Evolutionary conservation across 352 stramenopile species (phyloP).

Genomic region (Pythium aristosporum): DNA sequence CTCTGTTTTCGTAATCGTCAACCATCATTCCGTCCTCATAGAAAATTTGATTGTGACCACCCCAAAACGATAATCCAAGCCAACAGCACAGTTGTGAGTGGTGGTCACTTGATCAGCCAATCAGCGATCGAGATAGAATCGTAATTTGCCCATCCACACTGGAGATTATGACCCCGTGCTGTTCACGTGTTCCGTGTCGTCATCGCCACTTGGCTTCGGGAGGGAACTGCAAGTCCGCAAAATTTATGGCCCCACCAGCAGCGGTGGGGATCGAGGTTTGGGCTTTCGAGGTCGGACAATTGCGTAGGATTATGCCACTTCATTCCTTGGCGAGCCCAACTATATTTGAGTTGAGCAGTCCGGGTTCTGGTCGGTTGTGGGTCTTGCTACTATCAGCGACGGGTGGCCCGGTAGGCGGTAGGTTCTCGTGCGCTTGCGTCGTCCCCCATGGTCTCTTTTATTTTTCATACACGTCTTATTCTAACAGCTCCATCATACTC

Average conservation of each 20-base stretch:
- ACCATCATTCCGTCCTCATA: conserved; percentile 9
- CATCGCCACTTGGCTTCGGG: conserved; percentile 1
- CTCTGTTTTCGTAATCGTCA: conserved; percentile 1
- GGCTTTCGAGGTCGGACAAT: background rate
- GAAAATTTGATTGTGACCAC: conserved; percentile 9
- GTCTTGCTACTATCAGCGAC: background rate
- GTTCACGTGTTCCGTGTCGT: conserved; percentile 21
- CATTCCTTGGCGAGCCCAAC: background rate
- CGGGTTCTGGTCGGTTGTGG: conserved; percentile 14
- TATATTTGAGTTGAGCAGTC: background rate
- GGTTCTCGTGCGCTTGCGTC: conserved; percentile 4
- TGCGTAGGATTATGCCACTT: background rate
- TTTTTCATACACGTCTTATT: too few relatives aligned
- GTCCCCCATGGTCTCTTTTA: too few relatives aligned
- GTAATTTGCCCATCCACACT: background rate
- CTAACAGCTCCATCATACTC: too few relatives aligned
- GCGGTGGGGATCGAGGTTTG: background rate
- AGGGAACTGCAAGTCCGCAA: background rate
- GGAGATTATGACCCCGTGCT: conserved; percentile 16
- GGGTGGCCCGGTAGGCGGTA: background rate
- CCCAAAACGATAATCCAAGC: background rate
- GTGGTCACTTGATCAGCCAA: background rate
- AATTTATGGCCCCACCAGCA: conserved; percentile 16
- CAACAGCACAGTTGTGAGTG: background rate
- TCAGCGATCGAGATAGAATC: background rate